Percentiles rank a stretch among this genome's conserved stretches.
Evolutionary conservation across 768 basidiomycete species (phyloP).

Genomic region (Lentinula sp.): DNA sequence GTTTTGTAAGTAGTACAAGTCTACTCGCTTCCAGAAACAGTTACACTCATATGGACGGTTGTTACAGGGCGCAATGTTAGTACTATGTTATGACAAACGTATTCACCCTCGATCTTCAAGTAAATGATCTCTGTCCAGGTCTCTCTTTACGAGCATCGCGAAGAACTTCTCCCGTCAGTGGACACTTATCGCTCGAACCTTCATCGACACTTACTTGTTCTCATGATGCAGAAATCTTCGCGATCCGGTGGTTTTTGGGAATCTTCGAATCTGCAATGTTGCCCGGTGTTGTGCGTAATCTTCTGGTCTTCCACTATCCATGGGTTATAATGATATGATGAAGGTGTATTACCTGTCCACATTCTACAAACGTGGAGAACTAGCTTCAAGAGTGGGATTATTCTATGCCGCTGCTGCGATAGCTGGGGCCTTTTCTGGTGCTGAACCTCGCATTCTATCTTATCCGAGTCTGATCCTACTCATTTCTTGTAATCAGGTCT

Average conservation of each 20-base stretch:
- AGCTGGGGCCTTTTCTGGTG: conserved; percentile 41
- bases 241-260: conserved; percentile 42
- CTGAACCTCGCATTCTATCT: background rate
- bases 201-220: background rate
- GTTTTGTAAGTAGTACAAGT: conserved; percentile 33
- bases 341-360: conserved; percentile 46
- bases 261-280: conserved; percentile 46
- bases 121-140: conserved; percentile 20
- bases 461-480: background rate
- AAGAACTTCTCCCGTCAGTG: conserved; percentile 37
- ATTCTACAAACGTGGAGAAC: conserved; percentile 44
- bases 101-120: background rate
- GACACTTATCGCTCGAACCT: background rate
- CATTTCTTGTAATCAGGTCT: conserved; percentile 22
- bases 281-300: conserved; percentile 30
- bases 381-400: conserved; percentile 42
- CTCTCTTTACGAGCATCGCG: conserved; percentile 37
- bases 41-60: background rate
- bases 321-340: background rate
- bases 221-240: conserved; percentile 30
- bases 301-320: background rate
- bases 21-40: background rate
- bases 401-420: conserved; percentile 47
- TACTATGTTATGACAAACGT: background rate
- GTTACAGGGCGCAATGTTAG: conserved; percentile 35